Evolutionary conservation across 495 filamentous ascomycete genomes (phyloP).

Genomic region (Neurospora sp.): DNA sequence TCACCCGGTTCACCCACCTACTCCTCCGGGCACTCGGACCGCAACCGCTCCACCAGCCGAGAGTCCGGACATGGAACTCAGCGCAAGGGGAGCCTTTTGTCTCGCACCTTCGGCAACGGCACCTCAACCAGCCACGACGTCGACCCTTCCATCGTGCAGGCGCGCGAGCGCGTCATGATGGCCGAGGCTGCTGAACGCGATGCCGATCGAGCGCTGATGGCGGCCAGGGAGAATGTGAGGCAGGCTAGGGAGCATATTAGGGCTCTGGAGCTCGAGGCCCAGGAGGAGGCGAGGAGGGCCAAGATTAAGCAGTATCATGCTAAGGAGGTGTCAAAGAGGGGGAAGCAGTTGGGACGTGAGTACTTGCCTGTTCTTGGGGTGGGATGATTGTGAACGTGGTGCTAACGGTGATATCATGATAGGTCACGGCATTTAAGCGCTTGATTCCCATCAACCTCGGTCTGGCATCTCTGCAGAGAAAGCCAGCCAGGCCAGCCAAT

Average conservation of each 20-base stretch:
- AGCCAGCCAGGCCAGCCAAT: neutral
- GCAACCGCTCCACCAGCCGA: slow-evolving; percentile 9
- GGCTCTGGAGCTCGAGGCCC: slow-evolving; percentile 50
- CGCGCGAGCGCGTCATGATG: slow-evolving; percentile 44
- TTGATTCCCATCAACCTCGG: neutral
- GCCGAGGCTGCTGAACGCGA: slow-evolving; percentile 52
- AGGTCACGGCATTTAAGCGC: neutral
- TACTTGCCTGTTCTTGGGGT: slow-evolving; percentile 2
- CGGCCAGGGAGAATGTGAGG: slow-evolving; percentile 44
- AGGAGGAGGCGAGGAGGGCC: slow-evolving; percentile 47
- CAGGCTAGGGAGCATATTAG: slow-evolving; percentile 54
- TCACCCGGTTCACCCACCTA: slow-evolving; percentile 23
- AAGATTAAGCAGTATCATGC: slow-evolving; percentile 60
- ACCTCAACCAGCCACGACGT: slow-evolving; percentile 24
- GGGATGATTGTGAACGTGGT: too few species aligned
- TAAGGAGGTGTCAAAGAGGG: slow-evolving; percentile 50
- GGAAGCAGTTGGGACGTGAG: slow-evolving; percentile 55
- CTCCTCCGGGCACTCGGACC: slow-evolving; percentile 13
- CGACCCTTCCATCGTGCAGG: slow-evolving; percentile 48
- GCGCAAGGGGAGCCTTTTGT: slow-evolving; percentile 24
- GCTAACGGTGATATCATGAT: neutral
- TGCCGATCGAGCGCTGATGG: slow-evolving; percentile 49
- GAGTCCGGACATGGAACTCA: slow-evolving; percentile 4
- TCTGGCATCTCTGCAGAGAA: neutral
- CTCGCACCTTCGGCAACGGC: slow-evolving; percentile 36